Evolutionary conservation across 106 monocot species (phyloP).

Genomic region (Acorus calamus): DNA sequence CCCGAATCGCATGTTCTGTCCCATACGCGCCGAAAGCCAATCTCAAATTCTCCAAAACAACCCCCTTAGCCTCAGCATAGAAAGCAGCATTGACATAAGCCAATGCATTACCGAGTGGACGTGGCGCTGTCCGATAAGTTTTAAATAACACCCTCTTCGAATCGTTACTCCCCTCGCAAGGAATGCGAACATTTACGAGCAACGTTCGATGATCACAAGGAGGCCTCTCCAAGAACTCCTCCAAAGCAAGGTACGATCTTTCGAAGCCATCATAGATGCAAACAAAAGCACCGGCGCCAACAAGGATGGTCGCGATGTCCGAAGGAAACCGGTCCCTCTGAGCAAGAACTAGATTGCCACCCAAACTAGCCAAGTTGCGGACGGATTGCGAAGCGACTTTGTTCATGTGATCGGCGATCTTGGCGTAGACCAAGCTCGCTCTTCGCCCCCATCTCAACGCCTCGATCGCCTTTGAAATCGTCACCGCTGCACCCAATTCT

Average conservation of each 20-base stretch:
- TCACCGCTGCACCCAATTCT: constrained; percentile 54
- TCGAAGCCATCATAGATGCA: constrained; percentile 22
- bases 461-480: constrained; percentile 58
- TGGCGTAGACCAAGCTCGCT: constrained; percentile 24
- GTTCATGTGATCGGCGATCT: constrained; percentile 68
- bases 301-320: constrained; percentile 76
- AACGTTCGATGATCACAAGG: constrained; percentile 32
- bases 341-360: constrained; percentile 79
- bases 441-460: constrained; percentile 28
- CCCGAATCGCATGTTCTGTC: constrained; percentile 39
- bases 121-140: constrained; percentile 63
- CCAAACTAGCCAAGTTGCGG: constrained; percentile 71
- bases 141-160: constrained; percentile 30
- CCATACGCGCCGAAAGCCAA: constrained; percentile 81
- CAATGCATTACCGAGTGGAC: constrained; percentile 70
- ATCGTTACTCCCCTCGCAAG: constrained; percentile 5
- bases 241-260: constrained; percentile 31
- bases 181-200: constrained; percentile 55
- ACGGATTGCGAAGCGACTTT: constrained; percentile 65
- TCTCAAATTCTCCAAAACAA: constrained; percentile 21
- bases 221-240: constrained; percentile 47
- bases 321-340: constrained; percentile 71
- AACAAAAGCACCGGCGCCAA: constrained; percentile 46
- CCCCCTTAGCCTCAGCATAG: constrained; percentile 27
- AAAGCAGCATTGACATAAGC: constrained; percentile 78